These are phyloP conservation scores for Nyssa sinensis DNA, from an alignment of 148 eudicot species.

Conservation along the genomic window DNA sequence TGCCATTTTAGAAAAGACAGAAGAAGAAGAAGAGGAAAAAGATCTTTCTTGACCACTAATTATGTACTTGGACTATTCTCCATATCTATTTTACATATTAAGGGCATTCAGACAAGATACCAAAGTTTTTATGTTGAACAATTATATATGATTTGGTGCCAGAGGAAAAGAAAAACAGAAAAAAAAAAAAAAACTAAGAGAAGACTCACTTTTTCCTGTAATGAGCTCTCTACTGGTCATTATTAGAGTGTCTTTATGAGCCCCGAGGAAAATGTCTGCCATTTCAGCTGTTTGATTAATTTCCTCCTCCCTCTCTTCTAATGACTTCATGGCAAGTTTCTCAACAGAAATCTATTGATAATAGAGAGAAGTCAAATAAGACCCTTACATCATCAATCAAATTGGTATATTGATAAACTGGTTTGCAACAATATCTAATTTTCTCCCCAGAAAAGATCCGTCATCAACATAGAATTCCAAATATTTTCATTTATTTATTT, in stretches of 20 bases:
- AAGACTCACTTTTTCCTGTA: constrained; percentile 73
- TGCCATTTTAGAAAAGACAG: neutral
- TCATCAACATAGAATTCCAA: too few species aligned
- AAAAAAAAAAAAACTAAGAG: constrained; percentile 6
- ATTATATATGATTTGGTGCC: neutral
- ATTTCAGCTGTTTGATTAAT: constrained; percentile 62
- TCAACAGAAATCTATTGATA: constrained; percentile 72
- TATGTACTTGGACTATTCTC: neutral
- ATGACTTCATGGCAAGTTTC: constrained; percentile 83
- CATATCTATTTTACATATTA: neutral
- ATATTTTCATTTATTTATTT: too few species aligned
- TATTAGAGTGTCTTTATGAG: constrained; percentile 72
- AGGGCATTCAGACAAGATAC: neutral
- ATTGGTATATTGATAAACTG: neutral
- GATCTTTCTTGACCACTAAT: neutral
- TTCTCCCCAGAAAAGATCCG: neutral
- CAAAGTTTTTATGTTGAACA: neutral
- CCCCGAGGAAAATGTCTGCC: constrained; percentile 70
- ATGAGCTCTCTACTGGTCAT: constrained; percentile 90
- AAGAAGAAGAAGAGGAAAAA: too few species aligned
- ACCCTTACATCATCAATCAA: neutral
- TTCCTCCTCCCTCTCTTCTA: constrained; percentile 80
- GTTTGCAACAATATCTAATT: neutral
- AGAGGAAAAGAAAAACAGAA: neutral
- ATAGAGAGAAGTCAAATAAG: constrained; percentile 17